Evolutionary conservation across 2,329 filamentous ascomycete genomes (phyloP).

Genomic region (Alternaria brassicicola): DNA sequence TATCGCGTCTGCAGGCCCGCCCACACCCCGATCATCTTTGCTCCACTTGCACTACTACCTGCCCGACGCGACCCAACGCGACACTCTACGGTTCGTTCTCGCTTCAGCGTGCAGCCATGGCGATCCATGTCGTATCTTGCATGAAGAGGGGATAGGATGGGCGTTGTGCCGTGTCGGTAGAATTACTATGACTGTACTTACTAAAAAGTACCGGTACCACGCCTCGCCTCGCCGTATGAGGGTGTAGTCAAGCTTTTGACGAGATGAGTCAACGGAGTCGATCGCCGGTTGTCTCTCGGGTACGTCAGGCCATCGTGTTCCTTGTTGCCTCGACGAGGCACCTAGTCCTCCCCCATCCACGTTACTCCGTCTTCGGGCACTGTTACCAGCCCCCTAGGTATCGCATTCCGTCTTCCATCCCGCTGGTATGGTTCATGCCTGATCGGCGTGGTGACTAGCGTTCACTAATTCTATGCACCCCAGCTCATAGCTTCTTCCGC

Average conservation of each 20-base stretch:
- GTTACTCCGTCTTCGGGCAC: not conserved
- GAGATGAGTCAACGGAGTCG: not conserved
- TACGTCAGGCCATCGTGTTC: not conserved
- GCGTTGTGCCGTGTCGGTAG: not conserved
- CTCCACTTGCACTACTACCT: not conserved
- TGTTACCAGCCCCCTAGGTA: not conserved
- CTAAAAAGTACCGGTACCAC: not conserved
- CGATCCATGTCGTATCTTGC: not conserved
- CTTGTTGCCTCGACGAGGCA: not conserved
- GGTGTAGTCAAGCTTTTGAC: not conserved
- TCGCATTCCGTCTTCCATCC: not conserved
- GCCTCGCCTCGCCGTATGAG: not conserved
- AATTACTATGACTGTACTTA: conserved; percentile 1
- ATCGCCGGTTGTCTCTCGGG: not conserved
- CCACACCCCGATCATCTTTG: conserved; percentile 6
- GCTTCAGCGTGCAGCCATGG: not conserved
- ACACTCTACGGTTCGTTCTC: not conserved
- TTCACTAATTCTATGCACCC: not conserved
- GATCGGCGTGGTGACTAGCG: not conserved
- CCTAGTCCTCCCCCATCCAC: not conserved
- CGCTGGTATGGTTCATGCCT: not conserved
- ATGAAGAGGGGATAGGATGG: not conserved
- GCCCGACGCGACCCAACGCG: not conserved
- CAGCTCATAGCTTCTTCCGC: not conserved
- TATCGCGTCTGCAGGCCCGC: conserved; percentile 32